These are phyloP conservation scores for Gentiana dahurica DNA, from an alignment of 257 asterid species.

Conservation along the genomic window DNA sequence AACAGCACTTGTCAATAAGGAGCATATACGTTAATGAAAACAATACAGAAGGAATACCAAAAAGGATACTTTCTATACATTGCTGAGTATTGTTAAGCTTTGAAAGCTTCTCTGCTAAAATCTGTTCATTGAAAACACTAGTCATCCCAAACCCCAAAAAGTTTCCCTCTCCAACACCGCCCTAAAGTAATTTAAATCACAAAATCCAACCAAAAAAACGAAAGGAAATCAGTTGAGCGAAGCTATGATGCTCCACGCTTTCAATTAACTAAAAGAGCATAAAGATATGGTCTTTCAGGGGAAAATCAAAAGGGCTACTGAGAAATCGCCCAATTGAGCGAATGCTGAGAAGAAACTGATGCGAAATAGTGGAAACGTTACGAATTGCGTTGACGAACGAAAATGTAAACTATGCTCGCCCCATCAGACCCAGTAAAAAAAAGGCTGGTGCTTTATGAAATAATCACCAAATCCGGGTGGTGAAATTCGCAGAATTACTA, in stretches of 20 bases:
- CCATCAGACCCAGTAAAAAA: neutral
- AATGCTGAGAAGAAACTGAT: slow-evolving; percentile 15
- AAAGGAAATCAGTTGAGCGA: neutral
- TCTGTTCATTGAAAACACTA: slow-evolving; percentile 59
- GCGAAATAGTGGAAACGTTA: slow-evolving; percentile 1
- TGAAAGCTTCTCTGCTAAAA: slow-evolving; percentile 83
- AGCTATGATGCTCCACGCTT: slow-evolving; percentile 18
- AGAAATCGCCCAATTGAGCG: slow-evolving; percentile 24
- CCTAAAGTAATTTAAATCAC: slow-evolving; percentile 6
- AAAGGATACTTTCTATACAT: slow-evolving; percentile 86
- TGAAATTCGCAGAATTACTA: slow-evolving; percentile 2
- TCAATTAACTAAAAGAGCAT: slow-evolving; percentile 5
- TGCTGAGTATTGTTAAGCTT: slow-evolving; percentile 88
- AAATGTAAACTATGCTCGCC: neutral
- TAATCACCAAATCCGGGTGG: slow-evolving; percentile 8
- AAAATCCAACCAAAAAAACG: slow-evolving; percentile 4
- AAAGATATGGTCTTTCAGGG: slow-evolving; percentile 14
- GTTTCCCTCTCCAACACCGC: slow-evolving; percentile 21
- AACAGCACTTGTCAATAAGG: neutral
- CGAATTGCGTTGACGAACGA: slow-evolving; percentile 13
- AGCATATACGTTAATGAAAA: too few species aligned
- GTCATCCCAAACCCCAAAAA: slow-evolving; percentile 48
- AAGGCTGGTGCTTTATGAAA: neutral
- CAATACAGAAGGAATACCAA: neutral
- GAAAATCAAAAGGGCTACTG: slow-evolving; percentile 20